Percentiles rank a stretch among this genome's conserved stretches.
Evolutionary conservation across 2,329 filamentous ascomycete species (phyloP).

Genomic region (Simplicillium sp.): DNA sequence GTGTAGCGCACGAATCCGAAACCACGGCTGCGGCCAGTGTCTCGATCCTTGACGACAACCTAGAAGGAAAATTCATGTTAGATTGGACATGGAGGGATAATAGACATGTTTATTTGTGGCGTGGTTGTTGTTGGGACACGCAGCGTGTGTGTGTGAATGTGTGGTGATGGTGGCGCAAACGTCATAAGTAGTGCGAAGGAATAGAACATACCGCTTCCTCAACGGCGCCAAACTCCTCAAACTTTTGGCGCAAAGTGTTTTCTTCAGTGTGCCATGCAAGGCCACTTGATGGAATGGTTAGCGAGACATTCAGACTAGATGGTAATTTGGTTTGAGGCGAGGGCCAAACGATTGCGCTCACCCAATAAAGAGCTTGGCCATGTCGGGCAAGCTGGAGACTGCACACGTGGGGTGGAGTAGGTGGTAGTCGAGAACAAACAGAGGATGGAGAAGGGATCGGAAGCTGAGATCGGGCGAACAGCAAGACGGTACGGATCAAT

Average conservation of each 20-base stretch:
- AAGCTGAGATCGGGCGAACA: too few species aligned
- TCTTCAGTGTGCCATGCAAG: slow-evolving; percentile 98
- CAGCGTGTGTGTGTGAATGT: background rate
- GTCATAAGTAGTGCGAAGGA: slow-evolving; percentile 8
- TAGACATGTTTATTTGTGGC: background rate
- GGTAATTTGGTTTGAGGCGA: slow-evolving; percentile 1
- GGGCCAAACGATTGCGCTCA: slow-evolving; percentile 36
- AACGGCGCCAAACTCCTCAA: slow-evolving; percentile 81
- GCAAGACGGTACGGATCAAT: too few species aligned
- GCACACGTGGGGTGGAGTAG: slow-evolving; percentile 3
- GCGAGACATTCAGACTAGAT: background rate
- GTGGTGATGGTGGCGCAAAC: background rate
- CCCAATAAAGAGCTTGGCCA: slow-evolving; percentile 96
- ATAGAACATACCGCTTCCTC: slow-evolving; percentile 80
- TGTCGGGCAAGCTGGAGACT: slow-evolving; percentile 28
- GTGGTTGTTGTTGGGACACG: slow-evolving; percentile 1
- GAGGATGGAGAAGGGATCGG: background rate
- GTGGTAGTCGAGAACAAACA: slow-evolving; percentile 8
- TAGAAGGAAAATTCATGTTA: slow-evolving; percentile 24
- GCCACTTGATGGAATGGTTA: slow-evolving; percentile 48
- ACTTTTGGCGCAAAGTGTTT: slow-evolving; percentile 75
- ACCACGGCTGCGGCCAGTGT: slow-evolving; percentile 91
- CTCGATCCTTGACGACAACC: slow-evolving; percentile 96
- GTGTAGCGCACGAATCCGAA: slow-evolving; percentile 94
- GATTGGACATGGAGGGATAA: slow-evolving; percentile 8